phyloP scores from a whole-genome alignment of 768 basidiomycete species.

The Butyriboletus loyo region DNA sequence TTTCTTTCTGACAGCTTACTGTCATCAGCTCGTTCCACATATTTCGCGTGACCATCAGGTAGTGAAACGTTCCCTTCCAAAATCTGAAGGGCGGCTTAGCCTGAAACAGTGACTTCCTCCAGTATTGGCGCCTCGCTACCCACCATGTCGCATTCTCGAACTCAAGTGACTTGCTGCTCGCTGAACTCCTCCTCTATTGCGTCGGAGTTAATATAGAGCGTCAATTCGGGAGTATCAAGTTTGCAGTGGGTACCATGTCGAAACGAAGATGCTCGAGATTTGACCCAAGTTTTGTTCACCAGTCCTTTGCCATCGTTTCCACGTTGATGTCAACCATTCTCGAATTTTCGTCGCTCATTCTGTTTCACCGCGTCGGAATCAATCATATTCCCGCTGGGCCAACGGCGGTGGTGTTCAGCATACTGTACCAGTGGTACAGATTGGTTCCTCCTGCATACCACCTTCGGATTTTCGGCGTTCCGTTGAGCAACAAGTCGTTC shows the following conservation, averaged over 20 bases:
- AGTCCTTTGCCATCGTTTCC: slow-evolving; percentile 81
- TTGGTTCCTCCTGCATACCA: slow-evolving; percentile 75
- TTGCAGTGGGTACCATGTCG: slow-evolving; percentile 55
- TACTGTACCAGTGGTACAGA: slow-evolving; percentile 79
- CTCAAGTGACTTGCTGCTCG: slow-evolving; percentile 82
- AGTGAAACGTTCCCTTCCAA: slow-evolving; percentile 11
- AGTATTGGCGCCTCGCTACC: slow-evolving; percentile 83
- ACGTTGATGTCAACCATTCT: slow-evolving; percentile 61
- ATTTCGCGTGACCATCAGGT: slow-evolving; percentile 90
- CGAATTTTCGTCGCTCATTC: slow-evolving; percentile 62
- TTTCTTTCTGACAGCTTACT: slow-evolving; percentile 2
- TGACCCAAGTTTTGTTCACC: slow-evolving; percentile 8
- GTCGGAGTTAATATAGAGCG: slow-evolving; percentile 73
- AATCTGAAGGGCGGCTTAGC: slow-evolving; percentile 23
- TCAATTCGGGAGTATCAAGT: slow-evolving; percentile 84
- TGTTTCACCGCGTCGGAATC: slow-evolving; percentile 64
- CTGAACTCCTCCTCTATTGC: slow-evolving; percentile 70
- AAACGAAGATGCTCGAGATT: background rate
- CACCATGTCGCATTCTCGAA: slow-evolving; percentile 79
- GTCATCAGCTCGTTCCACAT: slow-evolving; percentile 75
- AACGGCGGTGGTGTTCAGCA: slow-evolving; percentile 69
- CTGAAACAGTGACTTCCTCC: slow-evolving; percentile 30
- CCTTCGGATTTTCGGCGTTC: slow-evolving; percentile 71
- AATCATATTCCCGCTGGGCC: slow-evolving; percentile 78
- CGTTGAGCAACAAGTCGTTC: slow-evolving; percentile 74